A percentile compares a stretch with the other conserved stretches of the same genome.
Conservation (phyloP, 306 rosid genomes). For the Quercus rubra region DNA sequence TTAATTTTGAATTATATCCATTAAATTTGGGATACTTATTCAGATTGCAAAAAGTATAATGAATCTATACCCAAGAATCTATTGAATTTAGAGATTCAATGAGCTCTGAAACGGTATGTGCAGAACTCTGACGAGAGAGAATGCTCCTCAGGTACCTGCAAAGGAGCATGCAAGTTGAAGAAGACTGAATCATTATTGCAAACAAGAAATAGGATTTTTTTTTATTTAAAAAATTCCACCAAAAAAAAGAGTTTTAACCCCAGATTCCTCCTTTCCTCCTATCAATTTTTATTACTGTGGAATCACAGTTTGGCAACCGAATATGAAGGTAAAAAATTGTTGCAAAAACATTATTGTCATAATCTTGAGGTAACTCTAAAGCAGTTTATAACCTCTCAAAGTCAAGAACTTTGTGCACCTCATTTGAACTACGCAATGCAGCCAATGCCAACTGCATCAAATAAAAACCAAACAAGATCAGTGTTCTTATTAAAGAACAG, state of each 20-base stretch:
- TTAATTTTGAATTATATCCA: background rate
- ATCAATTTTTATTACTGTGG: background rate
- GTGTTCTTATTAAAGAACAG: constrained; percentile 2
- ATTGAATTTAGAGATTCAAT: constrained; percentile 50
- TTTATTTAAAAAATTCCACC: background rate
- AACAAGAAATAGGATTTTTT: background rate
- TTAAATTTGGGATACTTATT: background rate
- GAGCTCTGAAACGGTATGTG: constrained; percentile 62
- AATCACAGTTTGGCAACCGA: background rate
- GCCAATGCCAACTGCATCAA: constrained; percentile 76
- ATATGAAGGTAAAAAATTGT: background rate
- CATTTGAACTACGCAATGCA: constrained; percentile 68
- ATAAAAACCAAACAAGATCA: constrained; percentile 13
- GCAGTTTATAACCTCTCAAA: constrained; percentile 55
- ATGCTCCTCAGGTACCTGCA: constrained; percentile 62
- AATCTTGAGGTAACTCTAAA: constrained; percentile 1
- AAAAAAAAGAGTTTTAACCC: background rate
- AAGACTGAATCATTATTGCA: constrained; percentile 18
- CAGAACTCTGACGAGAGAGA: constrained; percentile 51
- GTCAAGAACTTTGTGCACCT: constrained; percentile 54
- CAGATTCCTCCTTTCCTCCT: background rate
- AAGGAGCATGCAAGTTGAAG: constrained; percentile 12
- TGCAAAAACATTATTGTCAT: background rate
- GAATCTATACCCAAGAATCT: constrained; percentile 65
- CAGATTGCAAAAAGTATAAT: constrained; percentile 3